Evolutionary conservation across 2,329 filamentous ascomycete species (phyloP), one percentile per base, ranked within the genome.

Genomic region (Hymenoscyphus fraxineus): DNA sequence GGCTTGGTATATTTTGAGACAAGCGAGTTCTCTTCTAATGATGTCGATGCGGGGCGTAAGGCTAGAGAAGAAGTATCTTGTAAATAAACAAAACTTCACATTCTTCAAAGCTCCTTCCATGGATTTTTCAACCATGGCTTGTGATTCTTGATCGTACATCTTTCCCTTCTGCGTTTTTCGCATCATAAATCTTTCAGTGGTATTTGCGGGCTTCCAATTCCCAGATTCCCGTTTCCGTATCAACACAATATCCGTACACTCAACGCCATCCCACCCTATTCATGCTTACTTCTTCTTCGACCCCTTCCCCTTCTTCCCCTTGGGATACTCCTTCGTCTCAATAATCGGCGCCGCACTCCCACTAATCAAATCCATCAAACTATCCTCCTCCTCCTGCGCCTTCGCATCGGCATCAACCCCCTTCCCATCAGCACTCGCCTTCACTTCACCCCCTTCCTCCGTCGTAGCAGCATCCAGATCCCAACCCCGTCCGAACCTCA

Each of bases 401-500:
- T 70, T 67, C 47, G 58, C 69, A 16, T 44, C 41, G 6, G n/a
- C 13, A 44, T n/a, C 41, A 4, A n/a, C 19, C 13, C 6, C 74
- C 19, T 54, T 4, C 13, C 47, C 47, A 54, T 54, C 47, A 27
- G 47, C 47, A 13, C 13, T 71, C 38, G 68, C 68, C 39, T 64
- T 70, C n/a, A 64, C 71, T 60, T 75, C 74, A 27, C 3, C 3
- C 61, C 76, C 74, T 12, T 71, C 75, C 35, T 73, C 77, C 9
- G 47, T 54, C 9, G 47, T 19, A 4, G 70, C 70, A 64, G 75
- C 78, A 10, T 76, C 79, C 31, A 85, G 81, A 79, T 99, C 95
- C 83, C 91, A 99, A 12, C 87, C 87, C 65, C 89, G 82, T 32
- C 95, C 95, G 80, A 93, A 99, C 64, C 90, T 85, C 67, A 84